Conservation (phyloP, 2,329 filamentous ascomycete genomes). For the Metarhizium album region DNA sequence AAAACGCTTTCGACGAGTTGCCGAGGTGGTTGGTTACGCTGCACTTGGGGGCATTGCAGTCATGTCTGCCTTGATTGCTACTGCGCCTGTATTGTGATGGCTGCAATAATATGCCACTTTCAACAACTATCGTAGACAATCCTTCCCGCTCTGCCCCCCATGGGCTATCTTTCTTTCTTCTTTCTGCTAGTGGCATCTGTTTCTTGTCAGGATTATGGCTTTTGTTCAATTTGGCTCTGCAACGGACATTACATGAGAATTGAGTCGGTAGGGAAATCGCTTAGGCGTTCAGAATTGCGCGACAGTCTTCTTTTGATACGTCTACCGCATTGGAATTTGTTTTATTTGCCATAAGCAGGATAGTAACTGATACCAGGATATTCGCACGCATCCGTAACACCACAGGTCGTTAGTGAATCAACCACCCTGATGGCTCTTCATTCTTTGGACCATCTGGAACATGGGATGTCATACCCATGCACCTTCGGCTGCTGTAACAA, state of each 20-base stretch:
- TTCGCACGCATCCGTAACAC: neutral
- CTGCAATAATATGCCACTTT: neutral
- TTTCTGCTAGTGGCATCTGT: neutral
- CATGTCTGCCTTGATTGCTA: constrained; percentile 28
- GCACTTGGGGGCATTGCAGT: constrained; percentile 28
- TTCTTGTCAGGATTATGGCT: constrained; percentile 1
- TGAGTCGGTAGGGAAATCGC: neutral
- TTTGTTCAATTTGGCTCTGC: neutral
- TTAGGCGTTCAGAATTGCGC: neutral
- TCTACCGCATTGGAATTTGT: neutral
- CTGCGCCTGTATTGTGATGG: constrained; percentile 19
- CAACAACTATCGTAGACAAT: neutral
- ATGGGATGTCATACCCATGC: neutral
- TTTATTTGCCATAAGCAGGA: neutral
- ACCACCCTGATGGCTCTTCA: neutral
- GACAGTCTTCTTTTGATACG: neutral
- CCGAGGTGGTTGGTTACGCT: constrained; percentile 25
- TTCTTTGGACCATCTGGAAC: neutral
- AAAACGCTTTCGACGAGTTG: constrained; percentile 24
- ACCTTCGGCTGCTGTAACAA: neutral
- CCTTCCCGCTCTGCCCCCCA: neutral
- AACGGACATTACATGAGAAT: neutral
- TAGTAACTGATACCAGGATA: neutral
- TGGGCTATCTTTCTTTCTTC: neutral
- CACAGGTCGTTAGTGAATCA: neutral